Evolutionary conservation across 345 rosid species (phyloP), one percentile per base, ranked within the genome.

Genomic region (Draba incana): DNA sequence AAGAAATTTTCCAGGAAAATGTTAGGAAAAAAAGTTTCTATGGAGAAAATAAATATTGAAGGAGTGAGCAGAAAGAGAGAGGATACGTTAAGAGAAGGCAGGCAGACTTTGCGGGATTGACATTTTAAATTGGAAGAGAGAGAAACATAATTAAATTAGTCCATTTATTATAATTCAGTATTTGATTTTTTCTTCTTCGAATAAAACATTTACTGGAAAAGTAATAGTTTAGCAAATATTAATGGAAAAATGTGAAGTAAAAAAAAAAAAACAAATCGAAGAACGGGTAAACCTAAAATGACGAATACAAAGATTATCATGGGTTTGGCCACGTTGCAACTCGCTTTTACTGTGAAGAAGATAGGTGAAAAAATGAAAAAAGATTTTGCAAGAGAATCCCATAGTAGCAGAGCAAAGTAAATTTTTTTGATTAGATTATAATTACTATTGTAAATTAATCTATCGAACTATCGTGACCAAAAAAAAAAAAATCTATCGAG

Each of bases 81-180:
- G 48, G 53, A 77, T 71, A 85, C 83, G 84, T 85, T 89, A 82
- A 84, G 79, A 87, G 80, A 78, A 78, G 81, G 78, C 51, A 77
- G 76, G 88, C 85, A 70, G 67, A 57, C 78, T 81, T 83, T 82
- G 75, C 81, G 85, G 88, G 80, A 74, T 78, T 43, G 77, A 48
- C 62, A 71, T 89, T 87, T 89, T 81, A 87, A 85, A 83, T 87
- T 80, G 81, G 83, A 73, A 60, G 37, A 67, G 47, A 46, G 61
- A 61, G 5, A 52, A 1, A 25, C 1, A 33, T 13, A 13, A 28
- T 3, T 3, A 28, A 4, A 12, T 16, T 58, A 45, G 41, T 48
- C 52, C 53, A 52, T 52, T 33, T 58, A 23, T 53, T 58, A 23
- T 53, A 30, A 30, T 41, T 65, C 44, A 37, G 15, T 37, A 14